These are phyloP conservation scores for Penicillium soppii DNA, from an alignment of 495 filamentous ascomycete species.

Conservation along the genomic window DNA sequence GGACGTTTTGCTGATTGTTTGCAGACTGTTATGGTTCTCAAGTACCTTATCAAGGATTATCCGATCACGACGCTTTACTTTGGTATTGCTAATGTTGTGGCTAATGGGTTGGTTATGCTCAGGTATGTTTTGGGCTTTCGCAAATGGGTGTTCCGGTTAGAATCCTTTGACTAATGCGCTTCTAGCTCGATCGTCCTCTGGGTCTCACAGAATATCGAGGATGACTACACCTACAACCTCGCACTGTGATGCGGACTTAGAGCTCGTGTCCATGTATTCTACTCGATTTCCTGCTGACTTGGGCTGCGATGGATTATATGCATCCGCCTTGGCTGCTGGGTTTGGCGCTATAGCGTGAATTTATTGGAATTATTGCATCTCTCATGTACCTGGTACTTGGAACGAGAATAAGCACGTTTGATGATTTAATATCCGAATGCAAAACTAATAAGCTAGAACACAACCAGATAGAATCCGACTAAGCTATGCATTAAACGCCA, in stretches of 20 bases:
- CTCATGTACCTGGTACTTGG: neutral
- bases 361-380: constrained; percentile 8
- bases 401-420: too few species aligned
- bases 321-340: constrained; percentile 10
- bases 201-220: constrained; percentile 98
- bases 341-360: constrained; percentile 19
- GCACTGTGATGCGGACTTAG: constrained; percentile 57
- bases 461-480: neutral
- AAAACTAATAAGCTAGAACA: neutral
- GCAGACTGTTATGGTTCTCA: constrained; percentile 81
- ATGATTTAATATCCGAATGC: too few species aligned
- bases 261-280: constrained; percentile 20
- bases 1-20: constrained; percentile 9
- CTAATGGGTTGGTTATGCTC: constrained; percentile 83
- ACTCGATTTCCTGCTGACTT: constrained; percentile 16
- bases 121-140: constrained; percentile 58
- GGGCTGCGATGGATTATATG: constrained; percentile 5
- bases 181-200: constrained; percentile 83
- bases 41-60: constrained; percentile 80
- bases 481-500: neutral
- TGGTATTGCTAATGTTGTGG: constrained; percentile 88
- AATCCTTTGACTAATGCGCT: neutral
- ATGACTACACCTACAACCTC: constrained; percentile 96
- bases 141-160: neutral
- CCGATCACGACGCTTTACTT: constrained; percentile 85